Evolutionary conservation across 1,139 yeast genomes (phyloP).

Genomic region (Blastobotrys petasosporus): DNA sequence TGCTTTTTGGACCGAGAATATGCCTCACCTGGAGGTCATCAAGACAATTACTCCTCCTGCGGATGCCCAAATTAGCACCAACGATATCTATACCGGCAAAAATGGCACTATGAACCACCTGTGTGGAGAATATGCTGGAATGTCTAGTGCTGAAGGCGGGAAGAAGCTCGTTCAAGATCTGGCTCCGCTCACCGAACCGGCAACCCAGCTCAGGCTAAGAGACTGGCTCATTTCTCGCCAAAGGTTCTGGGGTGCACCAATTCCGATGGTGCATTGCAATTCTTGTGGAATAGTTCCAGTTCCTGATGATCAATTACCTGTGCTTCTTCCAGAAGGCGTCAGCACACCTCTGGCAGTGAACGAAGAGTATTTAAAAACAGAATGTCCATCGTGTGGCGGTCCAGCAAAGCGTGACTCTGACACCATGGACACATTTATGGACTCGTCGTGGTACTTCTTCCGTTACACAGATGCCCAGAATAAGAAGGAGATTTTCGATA

Average conservation of each 20-base stretch:
- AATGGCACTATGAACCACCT: slow-evolving; percentile 49
- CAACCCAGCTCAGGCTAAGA: slow-evolving; percentile 59
- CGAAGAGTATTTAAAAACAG: slow-evolving; percentile 62
- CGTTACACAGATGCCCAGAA: slow-evolving; percentile 76
- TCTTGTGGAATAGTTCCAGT: slow-evolving; percentile 86
- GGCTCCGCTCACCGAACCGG: slow-evolving; percentile 40
- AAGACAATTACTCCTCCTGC: slow-evolving; percentile 42
- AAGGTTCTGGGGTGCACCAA: slow-evolving; percentile 98
- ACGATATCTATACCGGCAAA: slow-evolving; percentile 45
- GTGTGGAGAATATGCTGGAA: slow-evolving; percentile 49
- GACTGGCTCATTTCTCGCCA: slow-evolving; percentile 96
- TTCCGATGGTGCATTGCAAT: slow-evolving; percentile 84
- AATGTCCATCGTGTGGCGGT: slow-evolving; percentile 76
- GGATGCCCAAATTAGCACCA: slow-evolving; percentile 12
- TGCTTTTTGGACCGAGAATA: slow-evolving; percentile 68
- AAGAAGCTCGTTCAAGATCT: slow-evolving; percentile 42
- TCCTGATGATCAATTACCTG: slow-evolving; percentile 81
- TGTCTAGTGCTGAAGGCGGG: slow-evolving; percentile 48
- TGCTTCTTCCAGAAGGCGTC: slow-evolving; percentile 59
- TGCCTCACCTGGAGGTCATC: slow-evolving; percentile 40
- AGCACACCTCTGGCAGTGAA: slow-evolving; percentile 70
- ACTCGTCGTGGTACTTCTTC: slow-evolving; percentile 93
- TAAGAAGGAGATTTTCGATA: slow-evolving; percentile 44
- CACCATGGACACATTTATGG: slow-evolving; percentile 98
- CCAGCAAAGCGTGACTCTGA: slow-evolving; percentile 87